A percentile compares a stretch with the other conserved stretches of the same genome.
These are phyloP conservation scores for Asclepias syriaca DNA, from an alignment of 257 asterid species.

Conservation along the genomic window DNA sequence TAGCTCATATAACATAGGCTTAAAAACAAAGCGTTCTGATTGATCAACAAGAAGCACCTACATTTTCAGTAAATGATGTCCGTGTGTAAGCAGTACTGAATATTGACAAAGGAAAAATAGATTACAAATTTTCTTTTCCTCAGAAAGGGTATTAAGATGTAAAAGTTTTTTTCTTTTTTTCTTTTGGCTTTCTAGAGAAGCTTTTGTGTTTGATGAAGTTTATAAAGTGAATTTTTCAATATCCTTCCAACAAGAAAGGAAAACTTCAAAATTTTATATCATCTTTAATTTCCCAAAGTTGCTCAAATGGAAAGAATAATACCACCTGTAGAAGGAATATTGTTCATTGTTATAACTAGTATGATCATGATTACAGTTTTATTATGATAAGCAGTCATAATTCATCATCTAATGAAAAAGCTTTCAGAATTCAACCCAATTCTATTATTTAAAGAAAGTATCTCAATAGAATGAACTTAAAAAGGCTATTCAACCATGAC, in stretches of 20 bases:
- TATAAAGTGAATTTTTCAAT: not conserved
- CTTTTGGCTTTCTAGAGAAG: not conserved
- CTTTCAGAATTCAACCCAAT: too few species aligned
- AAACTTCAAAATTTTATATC: not conserved
- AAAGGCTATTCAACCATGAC: not conserved
- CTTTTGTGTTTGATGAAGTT: not conserved
- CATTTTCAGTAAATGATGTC: conserved; percentile 1
- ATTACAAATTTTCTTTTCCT: not conserved
- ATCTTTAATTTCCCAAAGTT: not conserved
- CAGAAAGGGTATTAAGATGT: not conserved
- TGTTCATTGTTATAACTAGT: not conserved
- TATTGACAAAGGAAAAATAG: not conserved
- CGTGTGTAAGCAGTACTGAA: not conserved
- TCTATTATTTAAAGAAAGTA: too few species aligned
- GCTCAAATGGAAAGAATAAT: not conserved
- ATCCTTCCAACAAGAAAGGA: not conserved
- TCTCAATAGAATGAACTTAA: too few species aligned
- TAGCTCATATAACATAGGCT: conserved; percentile 91
- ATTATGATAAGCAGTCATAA: not conserved
- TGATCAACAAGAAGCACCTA: conserved; percentile 96
- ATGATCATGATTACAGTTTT: not conserved
- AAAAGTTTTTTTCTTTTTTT: not conserved
- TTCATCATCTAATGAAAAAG: not conserved
- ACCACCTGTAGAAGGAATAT: not conserved
- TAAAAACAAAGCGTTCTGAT: conserved; percentile 85